Conservation (phyloP, 2,329 filamentous ascomycete genomes). For the Purpureocillium lavendulum region DNA sequence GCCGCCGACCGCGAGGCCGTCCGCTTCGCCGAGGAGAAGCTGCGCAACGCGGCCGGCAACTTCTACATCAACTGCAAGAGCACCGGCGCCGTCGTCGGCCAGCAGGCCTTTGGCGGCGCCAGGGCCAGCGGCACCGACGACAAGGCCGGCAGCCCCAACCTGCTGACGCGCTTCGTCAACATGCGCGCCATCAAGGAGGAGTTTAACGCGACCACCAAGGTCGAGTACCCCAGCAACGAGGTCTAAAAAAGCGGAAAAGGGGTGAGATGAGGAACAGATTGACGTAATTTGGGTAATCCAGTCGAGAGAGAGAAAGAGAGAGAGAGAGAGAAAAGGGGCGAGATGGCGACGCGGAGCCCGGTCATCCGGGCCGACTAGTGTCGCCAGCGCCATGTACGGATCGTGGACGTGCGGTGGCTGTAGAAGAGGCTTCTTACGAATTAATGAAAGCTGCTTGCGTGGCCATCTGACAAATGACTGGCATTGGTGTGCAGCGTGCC, state of each 20-base stretch:
- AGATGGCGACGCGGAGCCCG: too few relatives aligned
- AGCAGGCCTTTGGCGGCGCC: conserved; percentile 64
- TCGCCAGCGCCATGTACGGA: too few relatives aligned
- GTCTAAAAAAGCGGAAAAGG: conserved; percentile 29
- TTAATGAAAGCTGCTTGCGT: too few relatives aligned
- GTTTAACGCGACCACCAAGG: conserved; percentile 54
- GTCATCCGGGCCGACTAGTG: too few relatives aligned
- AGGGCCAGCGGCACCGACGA: conserved; percentile 65
- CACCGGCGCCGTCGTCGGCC: conserved; percentile 63
- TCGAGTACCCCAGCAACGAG: conserved; percentile 67
- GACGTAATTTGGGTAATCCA: neutral
- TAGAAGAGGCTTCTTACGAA: too few relatives aligned
- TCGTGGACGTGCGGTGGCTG: too few relatives aligned
- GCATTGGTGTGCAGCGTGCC: too few relatives aligned
- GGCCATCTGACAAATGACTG: too few relatives aligned
- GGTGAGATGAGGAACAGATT: neutral
- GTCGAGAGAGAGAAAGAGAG: neutral
- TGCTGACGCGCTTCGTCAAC: conserved; percentile 59
- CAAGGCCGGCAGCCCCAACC: conserved; percentile 59
- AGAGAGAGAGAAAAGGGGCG: neutral
- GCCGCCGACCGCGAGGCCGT: conserved; percentile 59
- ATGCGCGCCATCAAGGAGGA: conserved; percentile 67
- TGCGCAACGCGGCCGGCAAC: conserved; percentile 70
- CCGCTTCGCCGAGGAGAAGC: conserved; percentile 59
- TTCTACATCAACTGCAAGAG: conserved; percentile 85